A percentile compares a stretch with the other conserved stretches of the same genome.
Evolutionary conservation across 805 yeast genomes (phyloP).

Genomic region (Candida orba): DNA sequence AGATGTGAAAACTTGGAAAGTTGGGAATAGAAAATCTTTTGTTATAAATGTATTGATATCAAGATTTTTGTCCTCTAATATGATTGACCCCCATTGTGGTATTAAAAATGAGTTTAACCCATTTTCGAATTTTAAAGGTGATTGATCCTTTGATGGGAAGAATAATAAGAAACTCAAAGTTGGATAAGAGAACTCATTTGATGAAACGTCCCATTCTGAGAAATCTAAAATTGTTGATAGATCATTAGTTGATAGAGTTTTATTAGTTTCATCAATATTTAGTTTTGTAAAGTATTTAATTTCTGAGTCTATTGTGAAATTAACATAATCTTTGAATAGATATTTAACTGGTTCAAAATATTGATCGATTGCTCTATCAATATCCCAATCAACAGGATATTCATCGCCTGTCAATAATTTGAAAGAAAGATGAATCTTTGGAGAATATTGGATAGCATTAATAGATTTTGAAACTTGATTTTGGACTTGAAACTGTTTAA

Average conservation of each 20-base stretch:
- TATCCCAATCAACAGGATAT: conserved; percentile 65
- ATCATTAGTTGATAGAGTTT: conserved; percentile 36
- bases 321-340: conserved; percentile 47
- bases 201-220: conserved; percentile 73
- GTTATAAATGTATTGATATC: conserved; percentile 26
- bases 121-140: conserved; percentile 41
- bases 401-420: conserved; percentile 70
- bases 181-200: conserved; percentile 51
- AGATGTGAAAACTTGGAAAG: conserved; percentile 62
- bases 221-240: conserved; percentile 74
- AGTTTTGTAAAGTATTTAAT: conserved; percentile 52
- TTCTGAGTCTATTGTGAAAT: conserved; percentile 74
- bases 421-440: conserved; percentile 68
- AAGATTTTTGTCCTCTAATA: conserved; percentile 31
- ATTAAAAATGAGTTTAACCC: conserved; percentile 41
- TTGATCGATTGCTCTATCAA: conserved; percentile 42
- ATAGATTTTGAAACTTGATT: conserved; percentile 15
- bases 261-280: conserved; percentile 20
- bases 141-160: conserved; percentile 43
- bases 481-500: conserved; percentile 21
- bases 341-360: conserved; percentile 50
- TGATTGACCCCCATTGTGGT: conserved; percentile 81
- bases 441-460: conserved; percentile 35
- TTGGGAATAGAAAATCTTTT: conserved; percentile 41
- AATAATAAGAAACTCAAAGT: conserved; percentile 65